A percentile compares a stretch with the other conserved stretches of the same genome.
These are phyloP conservation scores for Filosporella fistucella DNA, from an alignment of 495 filamentous ascomycete genomes.

Conservation along the genomic window DNA sequence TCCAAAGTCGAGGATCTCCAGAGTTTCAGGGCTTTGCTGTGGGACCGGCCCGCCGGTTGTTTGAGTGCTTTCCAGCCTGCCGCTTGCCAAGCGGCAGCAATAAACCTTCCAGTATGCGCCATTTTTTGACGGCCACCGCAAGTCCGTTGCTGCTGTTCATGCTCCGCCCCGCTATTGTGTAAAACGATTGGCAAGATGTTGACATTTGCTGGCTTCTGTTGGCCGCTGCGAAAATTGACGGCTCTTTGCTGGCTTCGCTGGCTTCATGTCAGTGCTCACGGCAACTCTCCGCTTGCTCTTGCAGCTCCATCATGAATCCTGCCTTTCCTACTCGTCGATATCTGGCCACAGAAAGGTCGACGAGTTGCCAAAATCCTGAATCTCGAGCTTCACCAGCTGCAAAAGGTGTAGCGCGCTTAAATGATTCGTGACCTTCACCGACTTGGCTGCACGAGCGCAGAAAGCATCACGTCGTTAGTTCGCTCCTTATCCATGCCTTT, in stretches of 20 bases:
- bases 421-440: slow-evolving; percentile 23
- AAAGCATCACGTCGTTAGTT: slow-evolving; percentile 14
- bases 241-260: too few species aligned
- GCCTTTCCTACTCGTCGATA: slow-evolving; percentile 14
- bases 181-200: background rate
- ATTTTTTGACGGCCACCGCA: slow-evolving; percentile 11
- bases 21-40: background rate
- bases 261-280: background rate
- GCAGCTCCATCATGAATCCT: background rate
- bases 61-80: background rate
- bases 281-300: background rate
- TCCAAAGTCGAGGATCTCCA: background rate
- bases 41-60: slow-evolving; percentile 8
- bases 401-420: slow-evolving; percentile 3
- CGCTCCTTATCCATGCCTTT: background rate
- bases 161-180: slow-evolving; percentile 4
- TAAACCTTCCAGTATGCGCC: too few species aligned
- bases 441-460: slow-evolving; percentile 14
- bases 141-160: background rate
- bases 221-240: too few species aligned
- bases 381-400: background rate
- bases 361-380: slow-evolving; percentile 1
- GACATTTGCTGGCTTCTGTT: too few species aligned
- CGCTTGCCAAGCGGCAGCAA: too few species aligned
- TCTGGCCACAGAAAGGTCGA: slow-evolving; percentile 7